A percentile compares a stretch with the other conserved stretches of the same genome.
Evolutionary conservation across 163 green algal species (phyloP).

Genomic region (Chlamydomonas reinhardtii): DNA sequence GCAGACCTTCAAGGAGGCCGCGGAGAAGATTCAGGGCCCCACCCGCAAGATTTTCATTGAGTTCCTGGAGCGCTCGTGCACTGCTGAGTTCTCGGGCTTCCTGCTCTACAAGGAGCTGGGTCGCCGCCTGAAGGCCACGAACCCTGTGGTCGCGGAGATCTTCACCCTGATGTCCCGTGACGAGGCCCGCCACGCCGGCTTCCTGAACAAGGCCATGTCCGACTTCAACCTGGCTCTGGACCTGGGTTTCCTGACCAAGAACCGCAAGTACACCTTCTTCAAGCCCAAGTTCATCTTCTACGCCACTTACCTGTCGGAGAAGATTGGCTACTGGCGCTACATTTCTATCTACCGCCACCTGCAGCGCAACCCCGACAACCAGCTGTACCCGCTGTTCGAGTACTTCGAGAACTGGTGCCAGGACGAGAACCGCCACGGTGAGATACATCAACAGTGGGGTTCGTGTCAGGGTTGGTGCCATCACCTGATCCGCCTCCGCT

Average conservation of each 20-base stretch:
- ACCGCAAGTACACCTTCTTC: slow-evolving; percentile 97
- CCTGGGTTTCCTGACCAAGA: slow-evolving; percentile 99
- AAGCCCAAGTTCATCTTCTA: slow-evolving; percentile 99
- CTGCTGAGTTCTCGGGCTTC: slow-evolving; percentile 98
- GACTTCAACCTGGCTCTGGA: slow-evolving; percentile 97
- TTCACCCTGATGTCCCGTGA: slow-evolving; percentile 98
- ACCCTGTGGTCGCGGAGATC: slow-evolving; percentile 95
- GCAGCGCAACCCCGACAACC: slow-evolving; percentile 95
- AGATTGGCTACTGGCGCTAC: slow-evolving; percentile 99
- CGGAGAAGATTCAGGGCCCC: slow-evolving; percentile 78
- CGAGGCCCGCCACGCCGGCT: slow-evolving; percentile 97
- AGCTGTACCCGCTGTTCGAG: slow-evolving; percentile 98
- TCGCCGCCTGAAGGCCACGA: slow-evolving; percentile 90
- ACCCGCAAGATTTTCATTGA: slow-evolving; percentile 98
- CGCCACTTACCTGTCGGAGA: slow-evolving; percentile 98
- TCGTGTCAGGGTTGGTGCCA: no score
- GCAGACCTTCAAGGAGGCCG: slow-evolving; percentile 76
- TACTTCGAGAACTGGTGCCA: slow-evolving; percentile 99
- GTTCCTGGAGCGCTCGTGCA: slow-evolving; percentile 99
- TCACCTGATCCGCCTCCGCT: no score
- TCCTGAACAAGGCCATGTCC: slow-evolving; percentile 96
- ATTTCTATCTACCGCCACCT: slow-evolving; percentile 99
- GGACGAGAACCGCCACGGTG: slow-evolving; percentile 86
- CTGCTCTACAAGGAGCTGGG: slow-evolving; percentile 98
- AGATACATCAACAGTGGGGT: neutral